These are phyloP conservation scores for Verticillium longisporum DNA, from an alignment of 2,329 filamentous ascomycete genomes.

Conservation along the genomic window DNA sequence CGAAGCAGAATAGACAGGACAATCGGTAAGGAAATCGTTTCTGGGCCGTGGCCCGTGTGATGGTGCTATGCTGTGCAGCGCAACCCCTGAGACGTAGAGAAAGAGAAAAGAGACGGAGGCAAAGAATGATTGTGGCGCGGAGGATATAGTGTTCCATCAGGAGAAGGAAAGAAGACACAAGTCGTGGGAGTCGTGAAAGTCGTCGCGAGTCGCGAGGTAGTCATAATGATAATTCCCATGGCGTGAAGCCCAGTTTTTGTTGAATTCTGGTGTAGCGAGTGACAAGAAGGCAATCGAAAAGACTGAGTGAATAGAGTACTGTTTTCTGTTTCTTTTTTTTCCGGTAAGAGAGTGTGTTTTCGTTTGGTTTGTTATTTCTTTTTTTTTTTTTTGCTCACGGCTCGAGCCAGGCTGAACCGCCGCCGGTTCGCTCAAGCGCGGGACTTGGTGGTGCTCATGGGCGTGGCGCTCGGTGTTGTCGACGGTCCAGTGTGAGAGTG, in stretches of 20 bases:
- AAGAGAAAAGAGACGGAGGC: constrained; percentile 3
- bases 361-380: too few species aligned
- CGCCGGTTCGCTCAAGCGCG: constrained; percentile 20
- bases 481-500: constrained; percentile 29
- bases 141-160: constrained; percentile 6
- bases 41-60: neutral
- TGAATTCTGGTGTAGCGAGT: constrained; percentile 1
- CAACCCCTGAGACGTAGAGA: constrained; percentile 8
- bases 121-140: neutral
- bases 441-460: constrained; percentile 27
- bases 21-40: constrained; percentile 4
- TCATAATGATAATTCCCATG: constrained; percentile 8
- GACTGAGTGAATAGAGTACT: neutral
- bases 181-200: constrained; percentile 13
- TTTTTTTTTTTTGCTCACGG: neutral
- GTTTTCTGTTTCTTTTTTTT: neutral
- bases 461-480: constrained; percentile 23
- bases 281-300: constrained; percentile 3
- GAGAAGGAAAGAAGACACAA: neutral
- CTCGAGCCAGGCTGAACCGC: neutral
- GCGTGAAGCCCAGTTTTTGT: constrained; percentile 3
- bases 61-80: constrained; percentile 3
- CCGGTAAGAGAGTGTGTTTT: too few species aligned
- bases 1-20: neutral
- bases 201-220: constrained; percentile 11